Conservation (phyloP, 75 land plant genomes). For the Cunninghamia lanceolata region DNA sequence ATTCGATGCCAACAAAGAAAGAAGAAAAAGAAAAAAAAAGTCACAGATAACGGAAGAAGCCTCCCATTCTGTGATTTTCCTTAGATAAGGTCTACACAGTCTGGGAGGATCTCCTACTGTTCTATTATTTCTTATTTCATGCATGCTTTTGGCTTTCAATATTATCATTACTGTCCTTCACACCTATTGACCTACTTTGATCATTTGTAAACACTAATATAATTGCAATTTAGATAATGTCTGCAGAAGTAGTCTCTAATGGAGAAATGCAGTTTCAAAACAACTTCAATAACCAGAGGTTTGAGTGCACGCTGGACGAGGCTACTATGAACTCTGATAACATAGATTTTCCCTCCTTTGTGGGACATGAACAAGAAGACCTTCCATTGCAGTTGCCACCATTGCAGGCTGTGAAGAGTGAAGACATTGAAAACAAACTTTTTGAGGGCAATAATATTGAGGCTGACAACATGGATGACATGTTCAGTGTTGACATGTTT, state of each 20-base stretch:
- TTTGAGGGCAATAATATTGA: background rate
- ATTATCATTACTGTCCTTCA: background rate
- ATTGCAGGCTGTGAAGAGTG: background rate
- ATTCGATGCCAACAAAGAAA: background rate
- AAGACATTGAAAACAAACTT: background rate
- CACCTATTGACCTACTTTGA: background rate
- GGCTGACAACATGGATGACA: background rate
- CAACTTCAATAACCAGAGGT: background rate
- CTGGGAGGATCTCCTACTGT: background rate
- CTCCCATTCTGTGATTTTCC: constrained; percentile 10
- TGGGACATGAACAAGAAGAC: background rate
- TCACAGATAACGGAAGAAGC: background rate
- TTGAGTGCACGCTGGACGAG: background rate
- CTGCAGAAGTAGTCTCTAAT: constrained; percentile 4
- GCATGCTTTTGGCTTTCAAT: background rate
- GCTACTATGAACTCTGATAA: background rate
- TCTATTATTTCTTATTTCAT: background rate
- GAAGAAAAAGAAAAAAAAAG: background rate
- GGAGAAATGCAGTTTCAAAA: background rate
- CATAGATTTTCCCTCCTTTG: background rate
- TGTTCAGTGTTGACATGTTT: constrained; percentile 5
- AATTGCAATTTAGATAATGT: background rate
- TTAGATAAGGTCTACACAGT: background rate
- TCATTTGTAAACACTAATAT: background rate
- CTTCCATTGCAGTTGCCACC: background rate